These are phyloP conservation scores for Hirsutella rhossiliensis DNA, from an alignment of 2,329 filamentous ascomycete genomes.

Conservation along the genomic window DNA sequence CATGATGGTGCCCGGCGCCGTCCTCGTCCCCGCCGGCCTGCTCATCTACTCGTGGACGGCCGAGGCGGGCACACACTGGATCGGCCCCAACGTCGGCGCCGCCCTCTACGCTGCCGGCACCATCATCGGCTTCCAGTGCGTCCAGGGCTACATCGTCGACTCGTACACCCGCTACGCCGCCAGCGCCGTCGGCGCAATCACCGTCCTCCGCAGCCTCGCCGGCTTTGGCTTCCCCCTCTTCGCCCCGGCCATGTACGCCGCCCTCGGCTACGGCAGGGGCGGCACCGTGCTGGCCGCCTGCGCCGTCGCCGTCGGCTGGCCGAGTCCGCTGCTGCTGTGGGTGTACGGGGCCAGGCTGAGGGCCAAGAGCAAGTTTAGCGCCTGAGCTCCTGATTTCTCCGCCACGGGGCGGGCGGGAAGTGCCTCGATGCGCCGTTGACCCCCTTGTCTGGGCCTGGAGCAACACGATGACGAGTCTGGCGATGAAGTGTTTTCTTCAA, in stretches of 20 bases:
- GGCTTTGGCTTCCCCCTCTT: conserved; percentile 22
- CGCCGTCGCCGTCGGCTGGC: conserved; percentile 26
- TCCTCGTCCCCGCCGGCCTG: conserved; percentile 29
- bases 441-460: no score
- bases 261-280: no score
- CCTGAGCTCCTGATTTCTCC: neutral
- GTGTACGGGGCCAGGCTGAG: conserved; percentile 28
- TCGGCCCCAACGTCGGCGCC: conserved; percentile 31
- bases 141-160: conserved; percentile 35
- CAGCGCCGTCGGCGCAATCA: conserved; percentile 30
- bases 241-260: no score
- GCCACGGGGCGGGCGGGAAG: no score
- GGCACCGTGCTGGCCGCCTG: conserved; percentile 24
- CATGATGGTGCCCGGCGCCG: conserved; percentile 26
- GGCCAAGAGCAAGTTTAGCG: conserved; percentile 13
- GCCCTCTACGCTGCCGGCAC: conserved; percentile 23
- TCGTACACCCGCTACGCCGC: conserved; percentile 33
- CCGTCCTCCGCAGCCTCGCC: conserved; percentile 32
- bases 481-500: no score
- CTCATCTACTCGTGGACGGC: conserved; percentile 34
- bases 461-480: no score
- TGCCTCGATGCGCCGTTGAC: no score
- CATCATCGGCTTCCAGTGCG: conserved; percentile 30
- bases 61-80: conserved; percentile 29
- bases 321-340: conserved; percentile 32